Base-by-base conservation (phyloP, 768 basidiomycete genomes). In the Rhodotorula babjevae region DNA sequence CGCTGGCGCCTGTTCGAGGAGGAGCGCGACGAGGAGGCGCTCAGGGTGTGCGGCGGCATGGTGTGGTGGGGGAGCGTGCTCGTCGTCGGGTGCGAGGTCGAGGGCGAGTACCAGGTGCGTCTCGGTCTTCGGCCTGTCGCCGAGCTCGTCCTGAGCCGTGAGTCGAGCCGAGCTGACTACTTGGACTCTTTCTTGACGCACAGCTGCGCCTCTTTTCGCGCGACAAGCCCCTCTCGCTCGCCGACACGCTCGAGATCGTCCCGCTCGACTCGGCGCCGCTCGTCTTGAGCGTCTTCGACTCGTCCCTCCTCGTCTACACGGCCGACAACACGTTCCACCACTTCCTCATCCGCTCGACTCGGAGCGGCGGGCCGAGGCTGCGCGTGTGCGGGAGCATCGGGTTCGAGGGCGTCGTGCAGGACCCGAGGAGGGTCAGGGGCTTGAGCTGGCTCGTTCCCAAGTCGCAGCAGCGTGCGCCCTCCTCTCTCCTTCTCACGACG, bases 31-130 rank as follows among this genome's bases (percentile, higher is more conserved):
- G 94, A 97, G 80, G 87, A 91, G 76, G 87, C 87, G 12, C 93
- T 99, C 78, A 79, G 84, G 11, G 93, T 99, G 25, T 87, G 88
- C 79, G 96, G 96, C 15, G 96, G 96, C 7, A 79, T 99, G 77
- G 80, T 95, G 29, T 99, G 96, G 96, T 98, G 96, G 80, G 91
- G 95, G 73, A 93, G 95, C 79, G 90, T 97, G 18, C 84, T 99
- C 65, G 87, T 99, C 69, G 94, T 87, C 47, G 93, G 93, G 0
- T 70, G 68, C 3, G 88, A 93, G 33, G 95, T 97, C 78, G 85
- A 88, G 25, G 85, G 87, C 23, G 90, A 87, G 78, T 87, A 76
- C 29, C 88, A 16, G 87, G 89, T 80, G 89, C 91, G 85, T 91
- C 88, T 18, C 3, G 2, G 2, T 25, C 31, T 14, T 2, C 31